Base-by-base conservation (phyloP, 2,329 filamentous ascomycete genomes). In the Fusarium penzigii region DNA sequence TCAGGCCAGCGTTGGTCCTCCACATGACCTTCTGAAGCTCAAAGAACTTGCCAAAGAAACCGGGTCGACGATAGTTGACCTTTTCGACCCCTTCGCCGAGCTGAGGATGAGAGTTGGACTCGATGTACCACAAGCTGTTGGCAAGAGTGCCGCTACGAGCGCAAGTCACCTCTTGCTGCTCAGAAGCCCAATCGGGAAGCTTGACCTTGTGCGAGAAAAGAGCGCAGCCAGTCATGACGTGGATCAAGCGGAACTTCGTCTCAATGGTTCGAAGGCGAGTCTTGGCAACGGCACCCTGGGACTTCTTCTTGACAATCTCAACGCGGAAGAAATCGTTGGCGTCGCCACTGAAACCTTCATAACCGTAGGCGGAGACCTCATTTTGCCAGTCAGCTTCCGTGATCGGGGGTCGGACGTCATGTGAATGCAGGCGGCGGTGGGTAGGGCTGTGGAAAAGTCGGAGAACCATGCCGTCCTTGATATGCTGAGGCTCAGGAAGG, bases 191-290 rank as follows among this genome's bases (percentile, higher is more conserved):
- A 3, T 96, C 92, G 3, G 94, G 94, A 52, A 99, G 86, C 78
- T 99, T 99, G 70, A 97, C 92, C 78, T 97, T 97, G 81, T 99
- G 94, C 1, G 93, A 97, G 79, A 99, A 99, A 20, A 99, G 81
- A 12, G 88, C 89, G 69, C 94, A 99, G 43, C 93, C 92, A 57
- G 92, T 96, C 94, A 99, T 97, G 70, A 96, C 76, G 69, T 99
- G 94, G 34, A 97, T 83, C 42, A 99, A 87, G 68, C 86, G 89
- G 78, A 99, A 99, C 77, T 97, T 97, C 65, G 92, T 92, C 75
- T 99, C 87, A 59, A 99, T 97, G 29, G 94, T 97, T 53, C 94
- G 86, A 46, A 99, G 70, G 32, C 92, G 87, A 65, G 89, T 84
- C 78, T 96, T 95, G 51, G 93, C 90, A 52, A 86, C 77, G 17